Base-by-base conservation (phyloP, 2,329 filamentous ascomycete species). In the Allantophomopsis cytisporea region DNA sequence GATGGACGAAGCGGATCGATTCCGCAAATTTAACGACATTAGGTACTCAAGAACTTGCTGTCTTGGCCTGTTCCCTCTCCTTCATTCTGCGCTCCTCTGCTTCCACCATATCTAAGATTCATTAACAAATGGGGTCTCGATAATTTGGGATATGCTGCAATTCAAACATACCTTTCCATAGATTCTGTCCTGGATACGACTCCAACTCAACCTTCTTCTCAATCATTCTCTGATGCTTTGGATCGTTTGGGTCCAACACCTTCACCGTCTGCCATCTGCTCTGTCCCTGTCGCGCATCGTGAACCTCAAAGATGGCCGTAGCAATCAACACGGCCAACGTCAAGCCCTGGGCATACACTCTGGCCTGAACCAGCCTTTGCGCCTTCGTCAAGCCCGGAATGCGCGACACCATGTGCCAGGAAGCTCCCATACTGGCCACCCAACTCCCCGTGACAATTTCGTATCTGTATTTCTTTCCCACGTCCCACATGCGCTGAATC, bases 171-270 rank as follows among this genome's bases (percentile, higher is more conserved):
- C 80, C 80, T 68, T 76, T 91, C 91, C 91, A 98, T 53, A 95
- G 71, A 60, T 96, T 88, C 65, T 94, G 84, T 35, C 86, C 84
- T 56, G 80, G 72, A 59, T 93, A 91, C 46, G 83, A 71, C 67
- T 93, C 85, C 64, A 86, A 83, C 59, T 93, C 84, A 39, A 91
- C 73, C 64, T 69, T 78, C 76, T 88, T 89, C 73, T 93, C 84
- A 49, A 93, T 83, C 49, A 87, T 58, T 52, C 82, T 69, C 71
- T 86, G 82, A 61, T 88, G 84, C 62, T 80, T 76, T 2, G 84
- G 85, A 57, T 94, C 85, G 48, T 84, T 69, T 39, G 83, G 83
- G 60, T 89, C 83, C 35, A 88, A 48, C 11, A 91, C 73, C 70
- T 79, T 78, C 50, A 94, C 71, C 2, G 83, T 91, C 71, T 93